These are phyloP conservation scores for Rhododendron ferrugineum DNA, from an alignment of 148 eudicot genomes.

Conservation along the genomic window DNA sequence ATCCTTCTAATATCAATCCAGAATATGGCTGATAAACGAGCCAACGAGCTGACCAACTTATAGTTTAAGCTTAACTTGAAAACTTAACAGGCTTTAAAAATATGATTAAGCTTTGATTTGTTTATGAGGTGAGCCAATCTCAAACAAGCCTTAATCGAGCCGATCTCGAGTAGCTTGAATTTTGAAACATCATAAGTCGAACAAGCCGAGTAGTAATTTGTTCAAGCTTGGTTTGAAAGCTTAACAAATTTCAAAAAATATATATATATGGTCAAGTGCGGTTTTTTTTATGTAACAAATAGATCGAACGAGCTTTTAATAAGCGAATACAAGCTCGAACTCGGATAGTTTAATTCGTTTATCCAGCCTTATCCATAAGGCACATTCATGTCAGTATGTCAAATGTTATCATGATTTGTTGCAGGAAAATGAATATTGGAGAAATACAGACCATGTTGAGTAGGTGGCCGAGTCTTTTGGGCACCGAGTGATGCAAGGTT, in stretches of 20 bases:
- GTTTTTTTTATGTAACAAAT: not conserved
- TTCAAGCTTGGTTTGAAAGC: not conserved
- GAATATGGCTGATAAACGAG: not conserved
- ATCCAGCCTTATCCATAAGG: not conserved
- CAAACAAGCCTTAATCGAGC: not conserved
- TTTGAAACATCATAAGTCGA: not conserved
- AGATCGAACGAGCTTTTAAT: not conserved
- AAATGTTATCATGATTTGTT: not conserved
- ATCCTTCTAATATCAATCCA: not conserved
- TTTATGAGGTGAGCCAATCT: not conserved
- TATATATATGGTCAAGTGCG: not conserved
- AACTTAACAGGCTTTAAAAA: not conserved
- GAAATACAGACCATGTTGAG: constrained; percentile 12
- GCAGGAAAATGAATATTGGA: not conserved
- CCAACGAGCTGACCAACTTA: not conserved
- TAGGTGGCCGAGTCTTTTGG: constrained; percentile 32
- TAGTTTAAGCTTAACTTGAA: not conserved
- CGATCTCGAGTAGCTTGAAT: not conserved
- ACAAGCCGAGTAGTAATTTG: not conserved
- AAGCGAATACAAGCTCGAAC: not conserved
- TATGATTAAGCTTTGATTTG: not conserved
- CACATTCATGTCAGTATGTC: not conserved
- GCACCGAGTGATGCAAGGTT: constrained; percentile 57
- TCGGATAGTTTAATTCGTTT: not conserved
- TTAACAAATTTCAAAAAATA: not conserved